Base-by-base conservation (phyloP, 1,139 yeast species). In the Maudiozyma humilis region DNA sequence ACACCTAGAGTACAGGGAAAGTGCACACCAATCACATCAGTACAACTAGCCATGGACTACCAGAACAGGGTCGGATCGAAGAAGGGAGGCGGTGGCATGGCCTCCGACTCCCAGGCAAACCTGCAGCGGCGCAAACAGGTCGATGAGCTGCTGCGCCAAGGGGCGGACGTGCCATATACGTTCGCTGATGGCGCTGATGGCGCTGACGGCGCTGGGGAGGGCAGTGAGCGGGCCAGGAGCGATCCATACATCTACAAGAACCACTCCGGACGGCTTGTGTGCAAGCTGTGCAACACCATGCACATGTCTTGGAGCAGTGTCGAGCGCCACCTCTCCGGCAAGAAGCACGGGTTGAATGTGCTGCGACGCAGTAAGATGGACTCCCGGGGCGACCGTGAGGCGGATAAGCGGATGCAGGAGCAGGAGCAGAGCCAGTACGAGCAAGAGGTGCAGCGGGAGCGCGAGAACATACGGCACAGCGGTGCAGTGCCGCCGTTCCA, bases 181-280 rank as follows among this genome's bases (percentile, higher is more conserved):
- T 68, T 78, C 20, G 77, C 78, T 54, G 64, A 78, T 12, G 42
- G 36, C 12, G 20, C 18, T 5, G 8, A 8, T 13, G 23, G 31
- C 14, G 77, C 78, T 54, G 63, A 77, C 10, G 41, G 20, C 15
- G 19, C 15, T 10, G 78, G 73, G 17, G 40, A 38, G 3, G 48
- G 33, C 2, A 36, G 33, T 1, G 47, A 44, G 31, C 51, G 41
- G 20, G 29, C 44, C 5, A 49, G 55, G 42, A 68, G 69, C 43
- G 83, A 79, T 54, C 87, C 87, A 0, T 79, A 80, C 59, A 82
- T 79, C 8, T 77, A 77, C 59, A 69, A 73, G 49, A 79, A 78
- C 56, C 80, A 76, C 54, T 63, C 78, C 18, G 86, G 86, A 16
- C 63, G 77, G 44, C 62, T 78, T n/a, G 85, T 79, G 52, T 80